Evolutionary conservation across 805 yeast genomes (phyloP).

Genomic region (Jamesozyma gamospora): DNA sequence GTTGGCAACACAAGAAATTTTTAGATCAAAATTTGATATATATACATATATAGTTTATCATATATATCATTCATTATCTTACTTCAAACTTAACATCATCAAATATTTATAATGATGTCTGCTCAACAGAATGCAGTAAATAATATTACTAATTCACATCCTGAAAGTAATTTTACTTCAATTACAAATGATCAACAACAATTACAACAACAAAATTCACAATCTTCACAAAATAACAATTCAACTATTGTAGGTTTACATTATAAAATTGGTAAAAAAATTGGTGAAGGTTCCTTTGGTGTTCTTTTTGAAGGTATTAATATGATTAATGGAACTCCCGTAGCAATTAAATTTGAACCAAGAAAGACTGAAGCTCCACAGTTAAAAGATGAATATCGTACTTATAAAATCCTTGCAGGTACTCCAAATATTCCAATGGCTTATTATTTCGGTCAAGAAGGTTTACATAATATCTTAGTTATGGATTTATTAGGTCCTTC

Average conservation of each 20-base stretch:
- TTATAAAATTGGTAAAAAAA: constrained; percentile 92
- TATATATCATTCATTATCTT: too few relatives aligned
- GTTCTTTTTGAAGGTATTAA: constrained; percentile 94
- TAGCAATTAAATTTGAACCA: constrained; percentile 95
- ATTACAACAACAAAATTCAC: neutral
- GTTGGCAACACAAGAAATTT: too few relatives aligned
- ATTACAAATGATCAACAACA: neutral
- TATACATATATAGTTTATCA: too few relatives aligned
- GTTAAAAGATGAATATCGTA: constrained; percentile 88
- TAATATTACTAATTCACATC: too few relatives aligned
- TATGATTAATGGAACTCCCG: constrained; percentile 74
- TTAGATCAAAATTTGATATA: too few relatives aligned
- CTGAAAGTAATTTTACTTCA: neutral
- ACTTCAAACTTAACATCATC: too few relatives aligned
- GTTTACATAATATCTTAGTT: constrained; percentile 88
- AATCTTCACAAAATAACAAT: constrained; percentile 1
- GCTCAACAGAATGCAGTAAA: too few relatives aligned
- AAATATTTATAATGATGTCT: too few relatives aligned
- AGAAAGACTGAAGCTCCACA: constrained; percentile 97
- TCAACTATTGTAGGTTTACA: constrained; percentile 69
- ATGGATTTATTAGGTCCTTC: constrained; percentile 94
- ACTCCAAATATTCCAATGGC: constrained; percentile 85
- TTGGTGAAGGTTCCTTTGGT: constrained; percentile 98
- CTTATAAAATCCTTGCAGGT: constrained; percentile 82
- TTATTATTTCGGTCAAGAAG: constrained; percentile 96